These are phyloP conservation scores for Panellus pusillus DNA, from an alignment of 768 basidiomycete genomes.

Conservation along the genomic window DNA sequence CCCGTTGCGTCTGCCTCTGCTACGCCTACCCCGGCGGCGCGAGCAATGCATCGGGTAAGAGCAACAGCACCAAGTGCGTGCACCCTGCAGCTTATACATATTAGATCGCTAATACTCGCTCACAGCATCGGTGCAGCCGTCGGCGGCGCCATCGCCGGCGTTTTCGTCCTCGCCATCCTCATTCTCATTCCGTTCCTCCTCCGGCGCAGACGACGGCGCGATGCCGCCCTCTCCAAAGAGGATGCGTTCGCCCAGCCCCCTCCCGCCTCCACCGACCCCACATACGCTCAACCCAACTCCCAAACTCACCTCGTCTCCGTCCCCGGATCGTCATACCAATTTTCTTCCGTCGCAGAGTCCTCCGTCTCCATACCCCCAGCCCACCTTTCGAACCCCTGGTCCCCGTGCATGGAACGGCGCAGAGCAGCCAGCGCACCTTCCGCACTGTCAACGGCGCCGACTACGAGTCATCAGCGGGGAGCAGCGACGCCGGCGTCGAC, in stretches of 20 bases:
- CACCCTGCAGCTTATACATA: background rate
- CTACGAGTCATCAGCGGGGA: background rate
- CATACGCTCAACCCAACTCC: background rate
- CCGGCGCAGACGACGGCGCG: constrained; percentile 4
- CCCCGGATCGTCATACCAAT: background rate
- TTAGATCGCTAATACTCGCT: background rate
- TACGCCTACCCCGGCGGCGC: background rate
- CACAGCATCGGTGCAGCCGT: constrained; percentile 11
- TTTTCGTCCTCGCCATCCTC: constrained; percentile 4
- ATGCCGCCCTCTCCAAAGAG: background rate
- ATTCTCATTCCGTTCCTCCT: constrained; percentile 5
- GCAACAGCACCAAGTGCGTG: background rate
- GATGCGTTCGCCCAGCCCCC: background rate
- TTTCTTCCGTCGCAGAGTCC: background rate
- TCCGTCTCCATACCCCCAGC: no score
- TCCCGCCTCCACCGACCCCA: background rate
- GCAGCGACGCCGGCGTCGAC: constrained; percentile 1
- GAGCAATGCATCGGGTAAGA: background rate
- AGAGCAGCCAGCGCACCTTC: background rate
- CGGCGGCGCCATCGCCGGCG: constrained; percentile 13
- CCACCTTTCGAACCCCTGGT: background rate
- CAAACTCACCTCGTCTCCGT: background rate
- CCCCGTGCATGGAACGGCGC: no score
- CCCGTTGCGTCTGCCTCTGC: background rate
- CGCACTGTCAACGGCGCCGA: constrained; percentile 1